Evolutionary conservation across 306 rosid genomes (phyloP).

Genomic region (Cicer judaicum): DNA sequence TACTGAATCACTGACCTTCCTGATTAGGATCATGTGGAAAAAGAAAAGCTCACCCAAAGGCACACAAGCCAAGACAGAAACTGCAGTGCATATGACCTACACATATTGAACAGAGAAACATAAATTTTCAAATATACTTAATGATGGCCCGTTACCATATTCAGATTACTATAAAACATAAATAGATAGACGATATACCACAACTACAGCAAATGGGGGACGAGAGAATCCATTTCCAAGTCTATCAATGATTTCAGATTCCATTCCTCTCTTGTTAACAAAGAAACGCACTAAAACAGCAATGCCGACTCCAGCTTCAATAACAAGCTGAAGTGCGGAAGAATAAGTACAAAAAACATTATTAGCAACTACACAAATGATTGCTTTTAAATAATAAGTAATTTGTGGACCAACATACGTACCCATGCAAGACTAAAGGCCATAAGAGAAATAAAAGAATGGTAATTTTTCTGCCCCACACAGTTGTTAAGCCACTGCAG

Average conservation of each 20-base stretch:
- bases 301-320: conserved; percentile 95
- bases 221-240: conserved; percentile 99
- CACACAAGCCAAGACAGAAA: conserved; percentile 90
- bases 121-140: conserved; percentile 40
- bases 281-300: conserved; percentile 93
- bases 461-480: conserved; percentile 91
- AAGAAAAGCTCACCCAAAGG: conserved; percentile 95
- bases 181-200: conserved; percentile 59
- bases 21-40: conserved; percentile 93
- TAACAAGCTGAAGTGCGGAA: conserved; percentile 67
- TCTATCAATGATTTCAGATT: conserved; percentile 82
- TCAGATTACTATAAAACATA: conserved; percentile 35
- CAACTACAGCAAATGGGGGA: conserved; percentile 91
- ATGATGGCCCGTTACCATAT: conserved; percentile 29
- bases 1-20: conserved; percentile 86
- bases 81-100: conserved; percentile 87
- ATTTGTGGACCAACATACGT: conserved; percentile 46
- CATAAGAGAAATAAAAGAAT: conserved; percentile 89
- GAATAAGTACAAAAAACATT: conserved; percentile 31
- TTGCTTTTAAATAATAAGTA: conserved; percentile 31
- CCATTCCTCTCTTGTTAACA: conserved; percentile 85
- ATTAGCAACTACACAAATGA: conserved; percentile 38
- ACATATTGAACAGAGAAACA: conserved; percentile 47
- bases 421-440: conserved; percentile 92
- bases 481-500: conserved; percentile 99